Evolutionary conservation across 306 rosid genomes (phyloP).

Genomic region (Vigna mungo): DNA sequence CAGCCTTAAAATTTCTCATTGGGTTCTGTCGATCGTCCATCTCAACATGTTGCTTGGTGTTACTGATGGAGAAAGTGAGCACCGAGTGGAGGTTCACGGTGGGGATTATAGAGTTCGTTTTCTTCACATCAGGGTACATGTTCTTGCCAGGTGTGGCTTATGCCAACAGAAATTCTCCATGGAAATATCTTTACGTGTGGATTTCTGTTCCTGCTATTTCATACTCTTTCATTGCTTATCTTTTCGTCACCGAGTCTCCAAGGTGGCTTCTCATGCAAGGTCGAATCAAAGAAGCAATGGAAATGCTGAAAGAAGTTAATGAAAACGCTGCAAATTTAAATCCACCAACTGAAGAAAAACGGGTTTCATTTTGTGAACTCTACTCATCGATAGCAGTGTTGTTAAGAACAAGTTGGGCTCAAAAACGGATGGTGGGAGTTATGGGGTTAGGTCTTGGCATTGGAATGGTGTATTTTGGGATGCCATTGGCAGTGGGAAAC

Average conservation of each 20-base stretch:
- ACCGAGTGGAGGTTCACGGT: slow-evolving; percentile 46
- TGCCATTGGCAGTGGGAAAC: slow-evolving; percentile 56
- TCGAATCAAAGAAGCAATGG: slow-evolving; percentile 33
- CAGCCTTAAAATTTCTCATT: slow-evolving; percentile 34
- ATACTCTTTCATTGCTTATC: slow-evolving; percentile 20
- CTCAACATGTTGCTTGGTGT: slow-evolving; percentile 36
- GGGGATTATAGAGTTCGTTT: slow-evolving; percentile 31
- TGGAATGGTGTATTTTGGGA: slow-evolving; percentile 60
- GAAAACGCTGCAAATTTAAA: neutral
- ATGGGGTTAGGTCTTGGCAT: slow-evolving; percentile 45
- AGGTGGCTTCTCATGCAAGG: slow-evolving; percentile 49
- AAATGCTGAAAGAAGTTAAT: slow-evolving; percentile 11
- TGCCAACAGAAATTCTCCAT: slow-evolving; percentile 33
- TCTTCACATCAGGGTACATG: slow-evolving; percentile 43
- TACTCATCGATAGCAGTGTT: slow-evolving; percentile 31
- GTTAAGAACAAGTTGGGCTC: slow-evolving; percentile 45
- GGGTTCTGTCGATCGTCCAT: slow-evolving; percentile 47
- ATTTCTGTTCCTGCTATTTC: slow-evolving; percentile 43
- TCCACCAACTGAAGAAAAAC: no score
- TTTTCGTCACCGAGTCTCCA: slow-evolving; percentile 46
- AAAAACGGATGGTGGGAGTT: slow-evolving; percentile 5
- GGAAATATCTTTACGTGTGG: slow-evolving; percentile 47
- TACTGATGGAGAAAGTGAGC: slow-evolving; percentile 36
- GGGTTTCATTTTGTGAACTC: slow-evolving; percentile 2
- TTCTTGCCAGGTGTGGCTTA: slow-evolving; percentile 47